Conservation (phyloP, 176 grass and related monocot genomes). For the Phoenix roebelenii region DNA sequence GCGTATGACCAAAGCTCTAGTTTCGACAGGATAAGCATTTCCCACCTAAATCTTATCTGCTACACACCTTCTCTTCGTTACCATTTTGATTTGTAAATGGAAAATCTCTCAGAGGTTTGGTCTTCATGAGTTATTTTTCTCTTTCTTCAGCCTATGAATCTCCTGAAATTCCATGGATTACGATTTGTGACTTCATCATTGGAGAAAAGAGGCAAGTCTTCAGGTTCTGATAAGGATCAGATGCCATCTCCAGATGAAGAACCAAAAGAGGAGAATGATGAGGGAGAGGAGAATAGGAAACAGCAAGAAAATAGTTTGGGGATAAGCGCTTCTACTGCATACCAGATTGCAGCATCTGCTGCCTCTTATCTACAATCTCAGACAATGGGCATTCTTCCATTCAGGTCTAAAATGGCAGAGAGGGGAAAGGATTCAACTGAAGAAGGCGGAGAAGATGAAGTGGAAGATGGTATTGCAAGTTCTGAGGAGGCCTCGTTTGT, state of each 20-base stretch:
- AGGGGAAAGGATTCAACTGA: conserved; percentile 10
- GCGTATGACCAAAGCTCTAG: too few relatives aligned
- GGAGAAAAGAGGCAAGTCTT: conserved; percentile 35
- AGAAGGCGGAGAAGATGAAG: conserved; percentile 6
- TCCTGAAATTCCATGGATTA: conserved; percentile 40
- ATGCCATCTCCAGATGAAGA: conserved; percentile 14
- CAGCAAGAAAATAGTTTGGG: conserved; percentile 9
- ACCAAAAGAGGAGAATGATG: conserved; percentile 8
- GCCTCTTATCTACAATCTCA: conserved; percentile 66
- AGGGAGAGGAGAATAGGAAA: conserved; percentile 3
- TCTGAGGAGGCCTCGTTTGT: conserved; percentile 59
- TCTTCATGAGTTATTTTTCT: not conserved
- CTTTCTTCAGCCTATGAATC: conserved; percentile 47
- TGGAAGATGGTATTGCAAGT: conserved; percentile 27
- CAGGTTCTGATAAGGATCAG: not conserved
- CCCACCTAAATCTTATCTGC: too few relatives aligned
- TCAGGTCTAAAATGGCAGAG: conserved; percentile 31
- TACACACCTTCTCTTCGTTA: too few relatives aligned
- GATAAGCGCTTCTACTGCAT: conserved; percentile 46
- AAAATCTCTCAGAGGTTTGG: too few relatives aligned
- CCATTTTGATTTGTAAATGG: too few relatives aligned
- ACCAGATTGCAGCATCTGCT: conserved; percentile 51
- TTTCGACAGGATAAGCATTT: too few relatives aligned
- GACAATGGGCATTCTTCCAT: conserved; percentile 43
- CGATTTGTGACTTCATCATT: conserved; percentile 67